Evolutionary conservation across 1,139 yeast species (phyloP), one percentile per base, ranked within the genome.

Genomic region (Meyerozyma sp.): DNA sequence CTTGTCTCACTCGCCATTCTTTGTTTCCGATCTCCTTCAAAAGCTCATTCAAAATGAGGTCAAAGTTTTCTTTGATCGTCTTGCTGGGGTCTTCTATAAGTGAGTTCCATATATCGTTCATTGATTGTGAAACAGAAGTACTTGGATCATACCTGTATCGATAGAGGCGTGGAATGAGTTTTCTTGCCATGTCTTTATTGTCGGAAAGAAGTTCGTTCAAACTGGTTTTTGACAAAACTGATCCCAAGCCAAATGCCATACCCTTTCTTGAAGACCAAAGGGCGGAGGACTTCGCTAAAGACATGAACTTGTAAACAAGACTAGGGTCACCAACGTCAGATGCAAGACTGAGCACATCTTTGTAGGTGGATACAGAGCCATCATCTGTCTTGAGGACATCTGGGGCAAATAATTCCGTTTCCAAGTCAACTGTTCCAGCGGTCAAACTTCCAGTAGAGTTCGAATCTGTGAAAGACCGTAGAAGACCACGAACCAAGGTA

Each of bases 301-400:
- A 82, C 96, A 93, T 89, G 58, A 93, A 93, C 56, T 90, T 88
- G 62, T 93, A 93, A 5, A 93, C 96, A 53, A 93, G 75, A 56
- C 95, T 79, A 18, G 98, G 96, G 61, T 93, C 97, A 36, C 98
- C 98, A 5, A 90, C 94, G 57, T 93, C 98, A 2, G 94, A 82
- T 0, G 98, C 98, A 42, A 93, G 70, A 54, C 74, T 85, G 52
- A 91, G 68, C 28, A 91, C 89, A 61, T 85, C 94, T 54, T 85
- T 87, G 57, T 91, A 91, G 0, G 97, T 90, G 0, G 95, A 86
- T 3, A 91, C 82, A 0, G 95, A 85, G 1, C 91, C 93, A 51
- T 87, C 94, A 41, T 84, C 85, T 0, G 96, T 88, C 42, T 78
- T 83, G 53, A 91, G 65, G 7, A 80, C 73, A 36, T 95, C 96